Percentiles rank a stretch among this genome's conserved stretches.
phyloP scores from a whole-genome alignment of 352 stramenopile genomes.

The Pythium sp. region DNA sequence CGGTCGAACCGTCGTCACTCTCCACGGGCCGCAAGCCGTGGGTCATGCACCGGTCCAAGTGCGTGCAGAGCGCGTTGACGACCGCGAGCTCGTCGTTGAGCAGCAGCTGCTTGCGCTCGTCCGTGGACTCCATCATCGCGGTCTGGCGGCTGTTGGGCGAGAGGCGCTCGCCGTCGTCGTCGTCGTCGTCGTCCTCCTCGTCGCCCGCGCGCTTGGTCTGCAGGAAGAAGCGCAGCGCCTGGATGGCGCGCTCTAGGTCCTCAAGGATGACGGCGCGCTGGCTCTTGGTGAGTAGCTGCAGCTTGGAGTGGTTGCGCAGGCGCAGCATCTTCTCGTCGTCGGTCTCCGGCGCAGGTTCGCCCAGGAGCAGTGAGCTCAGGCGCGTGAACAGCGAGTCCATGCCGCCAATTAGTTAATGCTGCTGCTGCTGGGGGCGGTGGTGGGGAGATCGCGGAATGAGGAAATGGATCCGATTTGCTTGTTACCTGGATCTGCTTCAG shows the following conservation, averaged over 20 bases:
- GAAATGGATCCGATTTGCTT: neutral
- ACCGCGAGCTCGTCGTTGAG: conserved; percentile 70
- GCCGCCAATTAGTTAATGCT: neutral
- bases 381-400: conserved; percentile 66
- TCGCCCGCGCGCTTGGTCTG: conserved; percentile 27
- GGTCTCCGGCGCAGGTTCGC: conserved; percentile 51
- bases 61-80: conserved; percentile 69
- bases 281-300: conserved; percentile 68
- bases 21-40: conserved; percentile 71
- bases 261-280: conserved; percentile 78
- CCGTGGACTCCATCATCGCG: conserved; percentile 71
- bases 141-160: conserved; percentile 22
- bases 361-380: conserved; percentile 42
- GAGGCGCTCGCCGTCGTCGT: conserved; percentile 14
- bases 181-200: conserved; percentile 17
- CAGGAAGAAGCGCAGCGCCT: conserved; percentile 53
- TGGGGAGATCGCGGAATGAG: conserved; percentile 4
- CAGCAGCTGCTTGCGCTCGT: conserved; percentile 63
- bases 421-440: neutral
- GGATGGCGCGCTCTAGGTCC: conserved; percentile 69
- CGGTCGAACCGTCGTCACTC: conserved; percentile 43
- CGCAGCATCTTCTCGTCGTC: conserved; percentile 46
- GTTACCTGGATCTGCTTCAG: neutral
- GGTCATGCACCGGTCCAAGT: conserved; percentile 64
- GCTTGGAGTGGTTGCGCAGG: conserved; percentile 49